phyloP scores from a whole-genome alignment of 768 basidiomycete species.

The Lentinus tigrinus region DNA sequence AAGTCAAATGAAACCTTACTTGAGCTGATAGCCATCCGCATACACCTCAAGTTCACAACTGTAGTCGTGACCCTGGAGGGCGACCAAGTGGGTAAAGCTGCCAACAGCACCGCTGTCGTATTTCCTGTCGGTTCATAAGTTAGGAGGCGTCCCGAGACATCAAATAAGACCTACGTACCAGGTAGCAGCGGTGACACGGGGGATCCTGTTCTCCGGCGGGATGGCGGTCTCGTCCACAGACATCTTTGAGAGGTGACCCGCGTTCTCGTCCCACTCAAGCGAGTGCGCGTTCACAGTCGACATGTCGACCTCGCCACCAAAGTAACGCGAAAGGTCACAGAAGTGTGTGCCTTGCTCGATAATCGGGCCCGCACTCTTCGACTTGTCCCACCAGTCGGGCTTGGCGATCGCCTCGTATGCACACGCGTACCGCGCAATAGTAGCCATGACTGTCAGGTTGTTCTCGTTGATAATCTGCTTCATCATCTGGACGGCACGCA shows the following conservation, averaged over 20 bases:
- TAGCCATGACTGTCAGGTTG: conserved; percentile 92
- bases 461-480: conserved; percentile 95
- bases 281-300: conserved; percentile 79
- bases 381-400: conserved; percentile 93
- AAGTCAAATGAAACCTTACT: conserved; percentile 41
- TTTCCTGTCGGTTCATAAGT: conserved; percentile 54
- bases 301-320: conserved; percentile 94
- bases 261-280: conserved; percentile 88
- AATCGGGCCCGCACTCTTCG: conserved; percentile 80
- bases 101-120: conserved; percentile 95
- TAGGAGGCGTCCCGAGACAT: too few species aligned
- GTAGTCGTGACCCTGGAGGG: conserved; percentile 90
- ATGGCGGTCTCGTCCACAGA: conserved; percentile 83
- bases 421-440: conserved; percentile 91
- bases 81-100: conserved; percentile 84
- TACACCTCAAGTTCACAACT: conserved; percentile 93
- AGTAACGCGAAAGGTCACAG: conserved; percentile 95
- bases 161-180: conserved; percentile 76
- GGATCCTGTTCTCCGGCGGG: conserved; percentile 84
- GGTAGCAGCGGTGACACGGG: conserved; percentile 87
- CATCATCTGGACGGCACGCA: conserved; percentile 94
- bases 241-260: conserved; percentile 81
- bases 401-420: conserved; percentile 81
- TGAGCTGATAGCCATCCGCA: conserved; percentile 89
- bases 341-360: conserved; percentile 96